A percentile compares a stretch with the other conserved stretches of the same genome.
Conservation (phyloP, 2,329 filamentous ascomycete species). For the Xylariaceae sp. region DNA sequence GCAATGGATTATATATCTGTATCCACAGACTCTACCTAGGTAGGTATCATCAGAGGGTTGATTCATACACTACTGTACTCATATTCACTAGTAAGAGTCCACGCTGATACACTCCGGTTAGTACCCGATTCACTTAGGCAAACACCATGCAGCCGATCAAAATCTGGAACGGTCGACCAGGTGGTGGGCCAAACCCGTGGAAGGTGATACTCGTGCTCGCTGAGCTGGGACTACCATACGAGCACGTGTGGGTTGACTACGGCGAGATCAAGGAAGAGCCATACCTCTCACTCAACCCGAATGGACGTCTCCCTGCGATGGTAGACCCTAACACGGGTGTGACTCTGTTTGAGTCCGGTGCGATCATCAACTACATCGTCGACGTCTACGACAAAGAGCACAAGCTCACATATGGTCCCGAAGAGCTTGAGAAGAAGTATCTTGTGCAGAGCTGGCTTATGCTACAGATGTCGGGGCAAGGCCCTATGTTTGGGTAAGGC, state of each 20-base stretch:
- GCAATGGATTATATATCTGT: no score
- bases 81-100: no score
- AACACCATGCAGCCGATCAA: slow-evolving; percentile 19
- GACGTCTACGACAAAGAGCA: slow-evolving; percentile 43
- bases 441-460: slow-evolving; percentile 42
- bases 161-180: slow-evolving; percentile 16
- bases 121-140: no score
- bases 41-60: no score
- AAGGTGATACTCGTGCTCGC: slow-evolving; percentile 29
- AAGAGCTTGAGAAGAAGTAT: slow-evolving; percentile 34
- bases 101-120: no score
- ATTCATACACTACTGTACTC: no score
- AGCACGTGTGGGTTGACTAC: slow-evolving; percentile 21
- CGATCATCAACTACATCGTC: slow-evolving; percentile 48
- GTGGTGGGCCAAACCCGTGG: slow-evolving; percentile 28
- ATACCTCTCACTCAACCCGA: slow-evolving; percentile 34
- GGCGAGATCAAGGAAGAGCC: slow-evolving; percentile 31
- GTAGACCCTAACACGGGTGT: slow-evolving; percentile 43
- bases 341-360: slow-evolving; percentile 48
- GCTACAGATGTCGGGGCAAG: slow-evolving; percentile 42
- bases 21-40: no score
- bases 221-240: slow-evolving; percentile 32
- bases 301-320: slow-evolving; percentile 35
- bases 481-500: slow-evolving; percentile 36
- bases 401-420: slow-evolving; percentile 38